Conservation (phyloP, 805 yeast genomes). For the Saccharomyces eubayanus region DNA sequence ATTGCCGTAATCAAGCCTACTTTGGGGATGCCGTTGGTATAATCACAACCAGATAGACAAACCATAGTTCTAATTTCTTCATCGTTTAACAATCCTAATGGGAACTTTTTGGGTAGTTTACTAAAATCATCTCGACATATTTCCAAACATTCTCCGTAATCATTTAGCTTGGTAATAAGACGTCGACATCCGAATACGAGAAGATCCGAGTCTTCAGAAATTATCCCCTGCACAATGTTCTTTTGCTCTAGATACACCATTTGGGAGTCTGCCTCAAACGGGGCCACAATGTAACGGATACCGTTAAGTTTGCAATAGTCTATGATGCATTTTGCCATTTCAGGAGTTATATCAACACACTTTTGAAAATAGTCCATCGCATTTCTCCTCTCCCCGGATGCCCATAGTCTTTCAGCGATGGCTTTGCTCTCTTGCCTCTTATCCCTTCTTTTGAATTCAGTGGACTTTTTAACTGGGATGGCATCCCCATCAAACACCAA, state of each 20-base stretch:
- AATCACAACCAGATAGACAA: slow-evolving; percentile 92
- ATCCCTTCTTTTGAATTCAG: slow-evolving; percentile 56
- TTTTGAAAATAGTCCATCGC: slow-evolving; percentile 68
- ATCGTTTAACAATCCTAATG: slow-evolving; percentile 42
- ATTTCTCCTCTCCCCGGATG: slow-evolving; percentile 44
- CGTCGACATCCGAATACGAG: slow-evolving; percentile 75
- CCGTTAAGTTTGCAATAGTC: slow-evolving; percentile 50
- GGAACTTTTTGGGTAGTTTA: slow-evolving; percentile 39
- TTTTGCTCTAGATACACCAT: slow-evolving; percentile 77
- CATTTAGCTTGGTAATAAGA: slow-evolving; percentile 75
- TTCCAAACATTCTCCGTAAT: slow-evolving; percentile 59
- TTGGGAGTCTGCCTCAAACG: slow-evolving; percentile 97
- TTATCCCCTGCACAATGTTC: slow-evolving; percentile 73
- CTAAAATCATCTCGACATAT: slow-evolving; percentile 50
- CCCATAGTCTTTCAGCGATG: slow-evolving; percentile 45
- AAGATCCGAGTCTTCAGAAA: slow-evolving; percentile 92
- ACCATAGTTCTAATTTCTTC: slow-evolving; percentile 69
- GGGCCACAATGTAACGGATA: slow-evolving; percentile 81
- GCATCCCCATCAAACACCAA: slow-evolving; percentile 91
- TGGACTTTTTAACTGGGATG: slow-evolving; percentile 66
- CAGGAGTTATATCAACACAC: slow-evolving; percentile 80
- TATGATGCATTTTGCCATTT: slow-evolving; percentile 82
- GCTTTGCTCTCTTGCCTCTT: slow-evolving; percentile 50
- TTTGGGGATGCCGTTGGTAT: slow-evolving; percentile 75
- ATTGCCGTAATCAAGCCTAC: slow-evolving; percentile 78